A percentile compares a stretch with the other conserved stretches of the same genome.
Conservation (phyloP, 306 rosid genomes). For the Inga oerstediana region DNA sequence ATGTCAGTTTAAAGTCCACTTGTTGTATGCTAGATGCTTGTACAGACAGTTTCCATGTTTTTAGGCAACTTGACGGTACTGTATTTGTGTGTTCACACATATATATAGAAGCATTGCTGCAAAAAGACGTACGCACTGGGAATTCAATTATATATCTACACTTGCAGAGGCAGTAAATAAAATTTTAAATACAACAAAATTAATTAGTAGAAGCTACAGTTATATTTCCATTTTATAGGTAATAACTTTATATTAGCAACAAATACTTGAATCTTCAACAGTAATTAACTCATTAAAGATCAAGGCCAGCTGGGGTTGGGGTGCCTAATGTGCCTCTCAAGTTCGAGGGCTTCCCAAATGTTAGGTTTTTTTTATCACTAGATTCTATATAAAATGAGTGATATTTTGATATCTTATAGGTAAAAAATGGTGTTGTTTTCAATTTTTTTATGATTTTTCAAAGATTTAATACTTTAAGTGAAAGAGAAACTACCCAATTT, state of each 20-base stretch:
- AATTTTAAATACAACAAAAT: neutral
- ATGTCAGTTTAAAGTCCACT: neutral
- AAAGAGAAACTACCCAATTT: no score
- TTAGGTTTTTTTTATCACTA: no score
- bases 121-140: neutral
- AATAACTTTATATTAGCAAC: neutral
- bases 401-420: no score
- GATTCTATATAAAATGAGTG: no score
- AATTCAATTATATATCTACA: slow-evolving; percentile 19
- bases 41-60: slow-evolving; percentile 19
- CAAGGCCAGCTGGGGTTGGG: neutral
- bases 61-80: slow-evolving; percentile 28
- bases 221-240: no score
- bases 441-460: no score
- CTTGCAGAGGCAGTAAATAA: neutral
- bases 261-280: neutral
- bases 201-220: neutral
- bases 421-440: no score
- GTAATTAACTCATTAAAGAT: neutral
- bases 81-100: neutral
- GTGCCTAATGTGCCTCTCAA: no score
- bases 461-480: no score
- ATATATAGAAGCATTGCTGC: neutral
- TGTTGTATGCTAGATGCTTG: neutral
- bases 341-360: no score